Conservation (phyloP, 2,329 filamentous ascomycete genomes). For the Chaetothyriales sp. region DNA sequence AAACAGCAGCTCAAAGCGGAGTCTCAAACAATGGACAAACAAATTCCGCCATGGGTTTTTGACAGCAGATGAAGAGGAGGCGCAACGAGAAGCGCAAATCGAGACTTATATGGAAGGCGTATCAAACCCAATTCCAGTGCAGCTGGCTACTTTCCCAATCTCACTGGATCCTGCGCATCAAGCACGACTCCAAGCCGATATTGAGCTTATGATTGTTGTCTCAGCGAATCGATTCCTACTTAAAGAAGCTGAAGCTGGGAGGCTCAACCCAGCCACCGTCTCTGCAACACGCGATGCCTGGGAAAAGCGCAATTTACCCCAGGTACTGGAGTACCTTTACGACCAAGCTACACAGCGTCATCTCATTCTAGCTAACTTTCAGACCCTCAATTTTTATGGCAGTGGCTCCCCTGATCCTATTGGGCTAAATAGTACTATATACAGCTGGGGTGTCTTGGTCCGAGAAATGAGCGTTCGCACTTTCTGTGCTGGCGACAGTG, state of each 20-base stretch:
- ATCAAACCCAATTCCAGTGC: conserved; percentile 3
- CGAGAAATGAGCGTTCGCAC: conserved; percentile 37
- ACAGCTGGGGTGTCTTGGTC: conserved; percentile 35
- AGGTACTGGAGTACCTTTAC: conserved; percentile 39
- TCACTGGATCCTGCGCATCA: conserved; percentile 29
- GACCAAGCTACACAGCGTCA: conserved; percentile 38
- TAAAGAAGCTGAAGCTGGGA: conserved; percentile 27
- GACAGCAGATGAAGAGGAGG: conserved; percentile 4
- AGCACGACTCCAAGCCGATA: conserved; percentile 31
- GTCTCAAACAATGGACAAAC: conserved; percentile 24
- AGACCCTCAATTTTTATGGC: conserved; percentile 34
- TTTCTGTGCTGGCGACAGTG: conserved; percentile 37
- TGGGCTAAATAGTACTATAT: conserved; percentile 33
- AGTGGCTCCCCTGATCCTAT: conserved; percentile 27
- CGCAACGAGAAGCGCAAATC: conserved; percentile 4
- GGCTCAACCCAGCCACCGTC: conserved; percentile 28
- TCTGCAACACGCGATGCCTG: conserved; percentile 27
- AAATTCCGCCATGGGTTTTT: conserved; percentile 28
- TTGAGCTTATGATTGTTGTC: conserved; percentile 34
- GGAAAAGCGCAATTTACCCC: conserved; percentile 34
- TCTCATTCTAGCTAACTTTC: conserved; percentile 34
- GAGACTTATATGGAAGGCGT: conserved; percentile 3
- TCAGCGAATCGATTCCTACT: conserved; percentile 33
- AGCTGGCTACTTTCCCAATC: conserved; percentile 22
- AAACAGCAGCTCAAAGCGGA: conserved; percentile 18